Evolutionary conservation across 2,329 filamentous ascomycete genomes (phyloP).

Genomic region (Trichoderma lentiforme): DNA sequence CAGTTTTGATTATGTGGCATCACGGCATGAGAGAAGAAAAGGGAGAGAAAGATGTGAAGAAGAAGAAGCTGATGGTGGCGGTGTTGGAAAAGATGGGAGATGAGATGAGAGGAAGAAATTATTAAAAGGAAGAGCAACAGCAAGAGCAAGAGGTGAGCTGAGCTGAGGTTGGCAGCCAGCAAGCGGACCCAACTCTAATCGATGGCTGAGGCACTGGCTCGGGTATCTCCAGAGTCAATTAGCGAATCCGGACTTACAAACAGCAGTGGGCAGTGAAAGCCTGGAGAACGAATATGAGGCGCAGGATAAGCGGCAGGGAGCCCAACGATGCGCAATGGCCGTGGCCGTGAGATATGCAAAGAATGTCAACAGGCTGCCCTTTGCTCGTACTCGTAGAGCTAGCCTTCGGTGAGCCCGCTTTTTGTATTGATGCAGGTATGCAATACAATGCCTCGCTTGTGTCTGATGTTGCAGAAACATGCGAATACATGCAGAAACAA

Average conservation of each 20-base stretch:
- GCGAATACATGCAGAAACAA: neutral
- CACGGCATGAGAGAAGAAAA: neutral
- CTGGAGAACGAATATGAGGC: neutral
- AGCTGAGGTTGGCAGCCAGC: neutral
- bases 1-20: neutral
- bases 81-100: neutral
- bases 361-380: conserved; percentile 1
- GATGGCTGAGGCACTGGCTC: neutral
- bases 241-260: neutral
- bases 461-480: neutral
- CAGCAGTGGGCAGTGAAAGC: neutral
- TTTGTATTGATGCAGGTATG: neutral
- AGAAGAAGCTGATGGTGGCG: neutral
- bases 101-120: neutral
- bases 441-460: neutral
- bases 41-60: neutral
- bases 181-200: neutral
- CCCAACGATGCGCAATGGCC: neutral
- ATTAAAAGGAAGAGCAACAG: neutral
- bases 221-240: neutral
- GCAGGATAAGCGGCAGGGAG: conserved; percentile 2
- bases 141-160: neutral
- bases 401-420: neutral
- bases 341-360: neutral
- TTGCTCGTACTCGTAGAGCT: neutral